These are phyloP conservation scores for Saccharomycopsis microspora DNA, from an alignment of 805 yeast species.

Conservation along the genomic window DNA sequence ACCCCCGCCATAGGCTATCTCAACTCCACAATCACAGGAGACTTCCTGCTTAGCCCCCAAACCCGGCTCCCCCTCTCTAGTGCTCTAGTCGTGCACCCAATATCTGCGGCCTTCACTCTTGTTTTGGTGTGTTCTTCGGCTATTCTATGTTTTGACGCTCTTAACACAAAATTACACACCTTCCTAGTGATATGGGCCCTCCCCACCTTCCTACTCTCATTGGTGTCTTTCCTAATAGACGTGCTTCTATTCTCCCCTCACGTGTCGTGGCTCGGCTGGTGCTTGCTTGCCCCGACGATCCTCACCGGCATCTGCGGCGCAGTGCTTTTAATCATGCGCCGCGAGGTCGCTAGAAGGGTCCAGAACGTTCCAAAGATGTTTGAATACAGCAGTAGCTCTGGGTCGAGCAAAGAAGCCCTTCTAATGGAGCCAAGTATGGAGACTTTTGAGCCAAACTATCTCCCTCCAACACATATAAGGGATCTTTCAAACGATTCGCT, in stretches of 20 bases:
- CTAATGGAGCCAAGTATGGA: constrained; percentile 1
- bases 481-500: background rate
- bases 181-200: constrained; percentile 45
- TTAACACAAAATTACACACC: constrained; percentile 32
- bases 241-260: constrained; percentile 65
- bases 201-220: constrained; percentile 54
- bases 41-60: constrained; percentile 42
- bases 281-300: constrained; percentile 56
- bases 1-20: constrained; percentile 33
- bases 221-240: constrained; percentile 74
- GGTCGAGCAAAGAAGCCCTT: background rate
- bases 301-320: constrained; percentile 52
- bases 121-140: constrained; percentile 30
- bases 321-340: constrained; percentile 56
- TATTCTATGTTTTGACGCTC: constrained; percentile 24
- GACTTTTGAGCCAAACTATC: no score
- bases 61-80: constrained; percentile 48
- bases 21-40: constrained; percentile 23
- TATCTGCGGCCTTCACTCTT: constrained; percentile 44
- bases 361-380: background rate
- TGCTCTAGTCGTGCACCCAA: constrained; percentile 54
- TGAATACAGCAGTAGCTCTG: constrained; percentile 1
- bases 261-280: constrained; percentile 79
- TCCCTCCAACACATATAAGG: no score
- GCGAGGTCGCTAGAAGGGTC: constrained; percentile 23